A percentile compares a stretch with the other conserved stretches of the same genome.
Conservation (phyloP, 2,329 filamentous ascomycete genomes). For the Penicillium griseofulvum region DNA sequence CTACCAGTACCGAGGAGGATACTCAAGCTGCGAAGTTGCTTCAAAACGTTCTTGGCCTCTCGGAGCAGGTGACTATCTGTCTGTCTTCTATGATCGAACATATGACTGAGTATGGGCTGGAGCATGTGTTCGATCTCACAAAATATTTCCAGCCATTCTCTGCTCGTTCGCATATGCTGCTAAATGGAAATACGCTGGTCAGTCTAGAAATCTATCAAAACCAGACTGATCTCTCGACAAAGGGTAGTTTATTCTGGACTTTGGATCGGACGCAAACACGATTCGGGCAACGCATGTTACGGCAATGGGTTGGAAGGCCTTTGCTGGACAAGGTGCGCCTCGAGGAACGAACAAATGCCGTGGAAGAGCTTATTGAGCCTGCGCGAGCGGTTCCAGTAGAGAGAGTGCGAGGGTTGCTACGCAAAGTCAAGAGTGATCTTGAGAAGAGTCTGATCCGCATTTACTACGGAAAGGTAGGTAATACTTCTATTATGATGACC, state of each 20-base stretch:
- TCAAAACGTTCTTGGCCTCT: slow-evolving; percentile 80
- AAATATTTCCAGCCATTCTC: slow-evolving; percentile 98
- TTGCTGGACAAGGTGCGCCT: slow-evolving; percentile 72
- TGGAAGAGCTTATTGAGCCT: slow-evolving; percentile 77
- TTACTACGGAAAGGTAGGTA: slow-evolving; percentile 77
- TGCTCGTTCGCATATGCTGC: slow-evolving; percentile 87
- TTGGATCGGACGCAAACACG: slow-evolving; percentile 88
- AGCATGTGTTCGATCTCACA: slow-evolving; percentile 93
- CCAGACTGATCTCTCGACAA: slow-evolving; percentile 78
- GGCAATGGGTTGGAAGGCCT: slow-evolving; percentile 93
- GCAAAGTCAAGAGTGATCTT: slow-evolving; percentile 72
- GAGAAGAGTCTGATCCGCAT: slow-evolving; percentile 93
- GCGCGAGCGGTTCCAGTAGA: slow-evolving; percentile 67
- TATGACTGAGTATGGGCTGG: slow-evolving; percentile 83
- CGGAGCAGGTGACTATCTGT: slow-evolving; percentile 84
- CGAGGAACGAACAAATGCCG: slow-evolving; percentile 75
- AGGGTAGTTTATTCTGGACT: slow-evolving; percentile 92
- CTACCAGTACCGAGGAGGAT: slow-evolving; percentile 52
- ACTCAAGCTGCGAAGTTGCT: slow-evolving; percentile 64
- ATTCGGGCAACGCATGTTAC: slow-evolving; percentile 80
- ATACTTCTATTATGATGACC: neutral
- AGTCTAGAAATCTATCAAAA: slow-evolving; percentile 96
- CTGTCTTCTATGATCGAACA: slow-evolving; percentile 96
- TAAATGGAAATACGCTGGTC: slow-evolving; percentile 91
- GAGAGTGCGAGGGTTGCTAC: slow-evolving; percentile 69